These are phyloP conservation scores for Plantago ovata DNA, from an alignment of 257 asterid genomes.

Conservation along the genomic window DNA sequence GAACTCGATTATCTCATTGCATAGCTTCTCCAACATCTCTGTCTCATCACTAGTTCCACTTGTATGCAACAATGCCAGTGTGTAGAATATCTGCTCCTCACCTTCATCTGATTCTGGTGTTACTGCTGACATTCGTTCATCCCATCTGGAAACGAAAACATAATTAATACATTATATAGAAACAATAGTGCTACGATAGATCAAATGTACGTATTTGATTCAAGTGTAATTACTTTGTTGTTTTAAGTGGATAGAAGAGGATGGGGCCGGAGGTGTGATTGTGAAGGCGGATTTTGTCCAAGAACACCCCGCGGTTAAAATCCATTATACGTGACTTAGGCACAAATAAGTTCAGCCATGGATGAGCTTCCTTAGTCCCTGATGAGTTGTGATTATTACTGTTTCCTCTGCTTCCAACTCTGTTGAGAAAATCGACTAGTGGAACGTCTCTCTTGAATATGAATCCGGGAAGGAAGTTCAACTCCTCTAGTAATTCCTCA, in stretches of 20 bases:
- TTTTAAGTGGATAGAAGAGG: conserved; percentile 51
- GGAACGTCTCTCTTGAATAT: conserved; percentile 9
- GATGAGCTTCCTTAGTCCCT: conserved; percentile 48
- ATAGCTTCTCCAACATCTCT: conserved; percentile 20
- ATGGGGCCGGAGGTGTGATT: conserved; percentile 44
- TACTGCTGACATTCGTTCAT: conserved; percentile 29
- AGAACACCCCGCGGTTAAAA: conserved; percentile 43
- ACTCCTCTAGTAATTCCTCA: conserved; percentile 2
- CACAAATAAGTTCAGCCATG: conserved; percentile 53
- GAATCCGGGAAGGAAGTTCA: conserved; percentile 3
- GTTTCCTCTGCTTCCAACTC: conserved; percentile 2
- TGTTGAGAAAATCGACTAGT: not conserved
- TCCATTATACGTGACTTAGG: conserved; percentile 43
- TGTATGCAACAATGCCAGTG: conserved; percentile 27
- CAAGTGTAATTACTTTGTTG: conserved; percentile 24
- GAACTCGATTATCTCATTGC: conserved; percentile 24
- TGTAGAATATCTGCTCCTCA: conserved; percentile 36
- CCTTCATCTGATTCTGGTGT: conserved; percentile 22
- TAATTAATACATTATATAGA: too few species aligned
- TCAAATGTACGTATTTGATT: not conserved
- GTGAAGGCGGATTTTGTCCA: conserved; percentile 34
- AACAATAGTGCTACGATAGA: not conserved
- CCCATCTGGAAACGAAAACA: conserved; percentile 22
- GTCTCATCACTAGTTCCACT: conserved; percentile 20
- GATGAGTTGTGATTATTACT: conserved; percentile 23